Percentiles rank a stretch among this genome's conserved stretches.
Conservation (phyloP, 176 grass and related monocot genomes). For the Echinochloa phyllopogon region DNA sequence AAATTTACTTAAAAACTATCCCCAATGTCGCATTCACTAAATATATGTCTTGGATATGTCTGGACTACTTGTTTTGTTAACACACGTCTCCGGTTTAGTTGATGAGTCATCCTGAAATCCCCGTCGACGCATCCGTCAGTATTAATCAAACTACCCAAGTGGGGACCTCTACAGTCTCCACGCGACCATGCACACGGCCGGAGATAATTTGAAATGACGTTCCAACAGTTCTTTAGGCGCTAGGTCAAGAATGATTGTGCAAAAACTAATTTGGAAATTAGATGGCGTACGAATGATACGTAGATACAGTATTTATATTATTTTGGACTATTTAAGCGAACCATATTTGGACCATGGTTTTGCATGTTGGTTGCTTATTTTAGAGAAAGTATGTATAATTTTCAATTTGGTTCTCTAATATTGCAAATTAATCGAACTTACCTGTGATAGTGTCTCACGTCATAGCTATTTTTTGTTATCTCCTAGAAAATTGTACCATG, state of each 20-base stretch:
- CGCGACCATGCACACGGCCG: conserved; percentile 18
- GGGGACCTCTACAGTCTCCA: neutral
- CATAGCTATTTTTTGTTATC: no score
- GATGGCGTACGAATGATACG: neutral
- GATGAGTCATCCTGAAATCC: neutral
- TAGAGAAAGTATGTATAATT: neutral
- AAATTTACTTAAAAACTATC: neutral
- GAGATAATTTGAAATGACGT: conserved; percentile 16
- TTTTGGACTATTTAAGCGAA: neutral
- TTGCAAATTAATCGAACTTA: neutral
- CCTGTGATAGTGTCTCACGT: neutral
- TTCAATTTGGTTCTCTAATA: neutral
- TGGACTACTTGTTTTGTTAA: neutral
- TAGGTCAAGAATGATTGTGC: neutral
- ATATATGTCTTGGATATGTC: neutral
- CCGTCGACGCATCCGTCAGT: neutral
- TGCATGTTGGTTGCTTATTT: neutral
- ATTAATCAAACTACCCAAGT: neutral
- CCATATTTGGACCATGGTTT: conserved; percentile 6
- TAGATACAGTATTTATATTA: neutral
- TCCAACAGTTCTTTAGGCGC: neutral
- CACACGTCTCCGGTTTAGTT: neutral
- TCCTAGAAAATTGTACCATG: neutral
- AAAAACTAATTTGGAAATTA: neutral
- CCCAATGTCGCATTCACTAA: neutral